Percentiles rank a stretch among this genome's conserved stretches.
Evolutionary conservation across 345 rosid genomes (phyloP).

Genomic region (Sisymbrium altissimum): DNA sequence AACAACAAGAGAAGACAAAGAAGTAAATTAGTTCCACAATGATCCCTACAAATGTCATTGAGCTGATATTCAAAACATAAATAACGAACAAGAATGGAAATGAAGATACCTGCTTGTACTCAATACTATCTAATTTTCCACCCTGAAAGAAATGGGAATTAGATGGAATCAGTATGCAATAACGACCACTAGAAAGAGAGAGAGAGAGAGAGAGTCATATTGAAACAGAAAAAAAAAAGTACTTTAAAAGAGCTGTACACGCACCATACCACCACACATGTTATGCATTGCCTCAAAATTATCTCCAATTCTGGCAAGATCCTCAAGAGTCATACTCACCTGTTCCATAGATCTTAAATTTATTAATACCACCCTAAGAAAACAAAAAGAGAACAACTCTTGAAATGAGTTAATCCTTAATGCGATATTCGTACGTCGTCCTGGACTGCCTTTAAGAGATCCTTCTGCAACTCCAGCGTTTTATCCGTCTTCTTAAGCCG

Average conservation of each 20-base stretch:
- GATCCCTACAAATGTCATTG: neutral
- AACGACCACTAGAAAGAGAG: conserved; percentile 1
- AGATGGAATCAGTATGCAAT: conserved; percentile 14
- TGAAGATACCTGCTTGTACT: conserved; percentile 70
- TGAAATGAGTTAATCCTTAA: neutral
- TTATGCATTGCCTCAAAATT: conserved; percentile 60
- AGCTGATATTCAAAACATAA: conserved; percentile 1
- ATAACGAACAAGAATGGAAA: neutral
- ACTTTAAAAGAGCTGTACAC: conserved; percentile 12
- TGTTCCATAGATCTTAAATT: conserved; percentile 31
- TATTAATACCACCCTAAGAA: conserved; percentile 3
- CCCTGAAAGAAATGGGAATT: conserved; percentile 49
- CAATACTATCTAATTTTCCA: conserved; percentile 70
- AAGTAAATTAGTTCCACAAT: conserved; percentile 2
- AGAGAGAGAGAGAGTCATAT: neutral
- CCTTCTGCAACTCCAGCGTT: conserved; percentile 77
- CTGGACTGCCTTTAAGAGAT: conserved; percentile 64
- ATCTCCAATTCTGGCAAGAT: conserved; percentile 56
- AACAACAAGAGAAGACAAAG: neutral
- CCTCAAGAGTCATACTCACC: conserved; percentile 62
- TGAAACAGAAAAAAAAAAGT: neutral
- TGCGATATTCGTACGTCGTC: conserved; percentile 44
- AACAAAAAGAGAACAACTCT: neutral
- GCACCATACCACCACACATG: conserved; percentile 66
- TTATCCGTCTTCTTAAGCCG: conserved; percentile 69